A percentile compares a stretch with the other conserved stretches of the same genome.
Evolutionary conservation across 306 rosid species (phyloP).

Genomic region (Pyrus betulifolia): DNA sequence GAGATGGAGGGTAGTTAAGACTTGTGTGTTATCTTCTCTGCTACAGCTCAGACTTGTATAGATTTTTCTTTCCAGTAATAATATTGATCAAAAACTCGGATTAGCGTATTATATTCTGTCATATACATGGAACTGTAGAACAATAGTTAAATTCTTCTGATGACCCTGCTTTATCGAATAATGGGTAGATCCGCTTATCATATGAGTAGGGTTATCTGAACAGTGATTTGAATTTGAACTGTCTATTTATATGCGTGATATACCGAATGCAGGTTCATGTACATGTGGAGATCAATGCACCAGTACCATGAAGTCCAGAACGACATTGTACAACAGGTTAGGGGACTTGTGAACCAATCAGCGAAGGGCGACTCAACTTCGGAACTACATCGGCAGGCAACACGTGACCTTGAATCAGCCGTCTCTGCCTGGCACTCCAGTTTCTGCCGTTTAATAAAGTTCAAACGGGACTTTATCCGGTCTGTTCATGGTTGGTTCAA

Average conservation of each 20-base stretch:
- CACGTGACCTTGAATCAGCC: conserved; percentile 87
- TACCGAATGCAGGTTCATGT: conserved; percentile 69
- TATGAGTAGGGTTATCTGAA: neutral
- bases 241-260: conserved; percentile 10
- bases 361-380: conserved; percentile 71
- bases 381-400: conserved; percentile 89
- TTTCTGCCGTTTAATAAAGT: conserved; percentile 75
- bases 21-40: neutral
- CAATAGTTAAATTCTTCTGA: neutral
- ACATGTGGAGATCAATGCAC: conserved; percentile 98
- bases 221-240: neutral
- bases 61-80: neutral
- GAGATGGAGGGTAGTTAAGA: neutral
- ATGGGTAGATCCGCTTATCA: neutral
- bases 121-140: neutral
- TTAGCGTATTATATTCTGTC: neutral
- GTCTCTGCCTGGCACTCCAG: conserved; percentile 89
- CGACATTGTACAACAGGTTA: conserved; percentile 91
- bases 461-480: conserved; percentile 68
- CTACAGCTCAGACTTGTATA: neutral
- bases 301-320: conserved; percentile 82
- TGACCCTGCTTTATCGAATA: neutral
- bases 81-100: neutral
- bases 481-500: conserved; percentile 89
- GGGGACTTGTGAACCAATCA: conserved; percentile 70